These are phyloP conservation scores for Heimioporus retisporus DNA, from an alignment of 1,284 basidiomycete species.

Conservation along the genomic window DNA sequence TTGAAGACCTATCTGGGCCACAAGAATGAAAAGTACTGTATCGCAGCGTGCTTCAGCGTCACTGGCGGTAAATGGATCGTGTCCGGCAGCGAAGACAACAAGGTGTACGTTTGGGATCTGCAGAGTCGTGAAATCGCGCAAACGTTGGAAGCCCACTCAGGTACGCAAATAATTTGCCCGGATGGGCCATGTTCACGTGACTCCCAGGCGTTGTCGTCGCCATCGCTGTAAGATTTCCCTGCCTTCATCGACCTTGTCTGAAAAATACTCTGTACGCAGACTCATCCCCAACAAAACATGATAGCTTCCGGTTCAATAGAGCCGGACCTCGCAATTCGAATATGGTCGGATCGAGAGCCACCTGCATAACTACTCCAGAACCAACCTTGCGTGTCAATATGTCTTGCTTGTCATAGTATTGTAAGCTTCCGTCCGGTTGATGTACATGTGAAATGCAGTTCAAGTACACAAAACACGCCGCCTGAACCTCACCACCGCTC, in stretches of 20 bases:
- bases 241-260: neutral
- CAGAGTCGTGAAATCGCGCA: constrained; percentile 88
- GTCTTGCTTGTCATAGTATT: constrained; percentile 14
- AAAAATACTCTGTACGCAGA: constrained; percentile 54
- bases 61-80: constrained; percentile 92
- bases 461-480: constrained; percentile 28
- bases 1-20: constrained; percentile 94
- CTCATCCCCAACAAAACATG: constrained; percentile 85
- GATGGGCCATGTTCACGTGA: neutral
- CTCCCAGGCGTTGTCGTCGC: constrained; percentile 77
- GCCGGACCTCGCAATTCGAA: constrained; percentile 78
- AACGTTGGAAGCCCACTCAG: constrained; percentile 81
- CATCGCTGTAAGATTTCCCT: constrained; percentile 63
- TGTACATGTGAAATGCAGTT: constrained; percentile 22
- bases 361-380: constrained; percentile 22
- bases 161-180: constrained; percentile 47
- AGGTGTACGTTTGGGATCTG: constrained; percentile 93
- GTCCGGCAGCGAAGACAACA: constrained; percentile 92
- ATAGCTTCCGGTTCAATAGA: constrained; percentile 89
- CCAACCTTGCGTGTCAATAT: constrained; percentile 8
- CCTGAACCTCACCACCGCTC: neutral
- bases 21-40: constrained; percentile 82
- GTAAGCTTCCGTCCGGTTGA: constrained; percentile 17
- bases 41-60: constrained; percentile 83
- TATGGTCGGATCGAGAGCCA: constrained; percentile 75